Evolutionary conservation across 169 alveolate species (phyloP).

Genomic region (Eimeria sp.): DNA sequence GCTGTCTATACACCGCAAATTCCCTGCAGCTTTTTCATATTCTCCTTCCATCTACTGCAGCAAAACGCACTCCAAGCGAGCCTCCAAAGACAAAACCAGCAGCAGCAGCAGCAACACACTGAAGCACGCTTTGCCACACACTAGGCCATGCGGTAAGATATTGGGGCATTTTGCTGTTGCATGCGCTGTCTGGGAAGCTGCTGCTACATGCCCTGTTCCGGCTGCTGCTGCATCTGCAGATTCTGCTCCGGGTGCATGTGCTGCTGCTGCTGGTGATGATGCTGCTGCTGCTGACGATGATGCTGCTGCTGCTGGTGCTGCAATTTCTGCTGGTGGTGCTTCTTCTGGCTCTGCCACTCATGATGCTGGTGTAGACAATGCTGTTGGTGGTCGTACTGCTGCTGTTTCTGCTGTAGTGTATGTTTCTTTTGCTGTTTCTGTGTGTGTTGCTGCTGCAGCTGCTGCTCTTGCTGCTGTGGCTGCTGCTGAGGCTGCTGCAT

Average conservation of each 20-base stretch:
- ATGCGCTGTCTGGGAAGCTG: not conserved
- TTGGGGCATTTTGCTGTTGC: not conserved
- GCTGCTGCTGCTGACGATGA: not conserved
- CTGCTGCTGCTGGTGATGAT: not conserved
- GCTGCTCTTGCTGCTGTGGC: conserved; percentile 8
- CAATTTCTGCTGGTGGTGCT: not conserved
- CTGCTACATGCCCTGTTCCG: not conserved
- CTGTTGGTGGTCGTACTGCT: conserved; percentile 2
- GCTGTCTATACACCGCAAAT: not conserved
- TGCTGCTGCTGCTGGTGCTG: not conserved
- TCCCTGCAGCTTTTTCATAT: not conserved
- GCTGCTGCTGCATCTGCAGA: not conserved
- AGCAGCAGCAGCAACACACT: not conserved
- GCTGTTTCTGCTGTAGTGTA: not conserved
- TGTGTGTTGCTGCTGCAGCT: not conserved
- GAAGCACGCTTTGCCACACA: not conserved
- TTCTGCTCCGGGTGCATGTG: not conserved
- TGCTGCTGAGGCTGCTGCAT: conserved; percentile 39
- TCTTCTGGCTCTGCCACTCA: not conserved
- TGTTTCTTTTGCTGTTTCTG: not conserved
- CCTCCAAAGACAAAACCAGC: not conserved
- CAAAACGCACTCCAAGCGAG: no score
- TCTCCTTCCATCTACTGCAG: no score
- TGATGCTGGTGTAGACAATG: not conserved
- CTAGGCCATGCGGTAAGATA: not conserved